A percentile compares a stretch with the other conserved stretches of the same genome.
phyloP scores from a whole-genome alignment of 495 filamentous ascomycete species.

The Stereocaulon alpinum region DNA sequence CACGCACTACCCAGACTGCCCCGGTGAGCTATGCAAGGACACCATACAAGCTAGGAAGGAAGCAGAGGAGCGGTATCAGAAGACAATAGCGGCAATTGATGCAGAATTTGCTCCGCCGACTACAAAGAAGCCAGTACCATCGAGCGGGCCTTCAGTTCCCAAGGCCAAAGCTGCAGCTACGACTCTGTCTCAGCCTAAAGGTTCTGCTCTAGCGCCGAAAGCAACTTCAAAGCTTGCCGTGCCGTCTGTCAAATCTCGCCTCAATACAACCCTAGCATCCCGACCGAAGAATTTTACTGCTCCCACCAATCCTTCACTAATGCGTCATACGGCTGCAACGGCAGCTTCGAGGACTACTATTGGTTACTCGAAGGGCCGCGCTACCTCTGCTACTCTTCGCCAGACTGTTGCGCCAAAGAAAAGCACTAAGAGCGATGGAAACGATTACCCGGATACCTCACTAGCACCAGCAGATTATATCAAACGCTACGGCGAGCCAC shows the following conservation, averaged over 20 bases:
- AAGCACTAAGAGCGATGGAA: neutral
- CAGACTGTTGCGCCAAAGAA: slow-evolving; percentile 21
- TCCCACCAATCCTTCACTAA: slow-evolving; percentile 39
- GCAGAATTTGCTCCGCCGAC: slow-evolving; percentile 47
- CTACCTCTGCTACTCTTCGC: slow-evolving; percentile 42
- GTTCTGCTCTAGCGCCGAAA: slow-evolving; percentile 24
- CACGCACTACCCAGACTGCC: slow-evolving; percentile 19
- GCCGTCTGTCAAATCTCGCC: slow-evolving; percentile 33
- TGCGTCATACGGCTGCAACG: slow-evolving; percentile 51
- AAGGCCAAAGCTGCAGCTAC: slow-evolving; percentile 45
- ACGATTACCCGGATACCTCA: slow-evolving; percentile 21
- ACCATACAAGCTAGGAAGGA: slow-evolving; percentile 14
- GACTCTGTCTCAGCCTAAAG: slow-evolving; percentile 38
- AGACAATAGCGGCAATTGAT: slow-evolving; percentile 54
- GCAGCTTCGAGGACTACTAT: slow-evolving; percentile 65
- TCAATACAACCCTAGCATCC: slow-evolving; percentile 28
- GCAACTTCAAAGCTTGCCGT: slow-evolving; percentile 28
- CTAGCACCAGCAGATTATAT: slow-evolving; percentile 37
- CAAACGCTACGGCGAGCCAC: slow-evolving; percentile 33
- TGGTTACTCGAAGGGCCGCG: slow-evolving; percentile 69
- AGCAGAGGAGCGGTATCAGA: slow-evolving; percentile 35
- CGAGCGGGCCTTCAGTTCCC: slow-evolving; percentile 31
- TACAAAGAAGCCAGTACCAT: slow-evolving; percentile 18
- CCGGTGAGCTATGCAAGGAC: slow-evolving; percentile 18
- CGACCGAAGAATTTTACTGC: slow-evolving; percentile 32